Percentiles rank a stretch among this genome's conserved stretches.
phyloP scores from a whole-genome alignment of 2,329 filamentous ascomycete species.

The Colletotrichum sp. region DNA sequence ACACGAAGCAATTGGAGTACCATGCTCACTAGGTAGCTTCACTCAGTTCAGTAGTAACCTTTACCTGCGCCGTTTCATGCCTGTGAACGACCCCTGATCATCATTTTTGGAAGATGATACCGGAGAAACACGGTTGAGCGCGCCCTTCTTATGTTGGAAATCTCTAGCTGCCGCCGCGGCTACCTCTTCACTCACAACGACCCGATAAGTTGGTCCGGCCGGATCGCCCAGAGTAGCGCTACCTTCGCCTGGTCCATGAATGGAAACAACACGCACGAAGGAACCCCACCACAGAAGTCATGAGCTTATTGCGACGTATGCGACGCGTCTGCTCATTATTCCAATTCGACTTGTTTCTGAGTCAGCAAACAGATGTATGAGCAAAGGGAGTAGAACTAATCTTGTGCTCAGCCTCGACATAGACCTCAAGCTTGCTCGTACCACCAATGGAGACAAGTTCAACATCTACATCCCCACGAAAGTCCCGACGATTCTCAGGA shows the following conservation, averaged over 20 bases:
- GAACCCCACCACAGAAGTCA: slow-evolving; percentile 69
- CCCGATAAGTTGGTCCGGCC: not conserved
- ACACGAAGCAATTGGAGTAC: not conserved
- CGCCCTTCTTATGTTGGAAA: not conserved
- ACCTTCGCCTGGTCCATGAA: slow-evolving; percentile 44
- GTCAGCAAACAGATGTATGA: not conserved
- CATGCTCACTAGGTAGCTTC: not conserved
- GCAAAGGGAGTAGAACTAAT: not conserved
- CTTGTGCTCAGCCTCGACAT: slow-evolving; percentile 56
- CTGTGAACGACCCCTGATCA: not conserved
- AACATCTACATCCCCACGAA: slow-evolving; percentile 70
- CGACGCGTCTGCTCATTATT: slow-evolving; percentile 72
- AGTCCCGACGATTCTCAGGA: slow-evolving; percentile 66
- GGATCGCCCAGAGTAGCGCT: not conserved
- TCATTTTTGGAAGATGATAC: not conserved
- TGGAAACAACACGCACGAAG: slow-evolving; percentile 71
- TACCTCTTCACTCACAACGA: not conserved
- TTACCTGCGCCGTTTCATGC: not conserved
- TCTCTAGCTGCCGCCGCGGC: not conserved
- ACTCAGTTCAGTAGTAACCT: not conserved
- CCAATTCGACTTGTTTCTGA: slow-evolving; percentile 70
- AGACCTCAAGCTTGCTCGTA: slow-evolving; percentile 47
- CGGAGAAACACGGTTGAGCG: not conserved
- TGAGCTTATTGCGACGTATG: slow-evolving; percentile 73
- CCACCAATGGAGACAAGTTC: slow-evolving; percentile 46